Percentiles rank a stretch among this genome's conserved stretches.
Evolutionary conservation across 805 yeast species (phyloP).

Genomic region (Candida hungchunana): DNA sequence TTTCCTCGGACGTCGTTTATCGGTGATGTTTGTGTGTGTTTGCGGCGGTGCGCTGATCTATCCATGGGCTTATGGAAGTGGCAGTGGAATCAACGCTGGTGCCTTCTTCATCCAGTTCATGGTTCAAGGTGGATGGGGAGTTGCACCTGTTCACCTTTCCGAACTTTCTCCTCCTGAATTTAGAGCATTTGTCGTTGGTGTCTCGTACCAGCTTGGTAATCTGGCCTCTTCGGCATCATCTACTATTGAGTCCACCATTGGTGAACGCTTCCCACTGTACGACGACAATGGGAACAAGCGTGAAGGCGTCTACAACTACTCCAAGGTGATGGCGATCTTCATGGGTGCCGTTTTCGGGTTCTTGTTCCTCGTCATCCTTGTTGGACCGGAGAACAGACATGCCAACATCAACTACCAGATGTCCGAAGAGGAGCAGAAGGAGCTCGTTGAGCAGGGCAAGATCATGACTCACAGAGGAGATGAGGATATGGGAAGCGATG

Average conservation of each 20-base stretch:
- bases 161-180: slow-evolving; percentile 61
- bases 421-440: slow-evolving; percentile 22
- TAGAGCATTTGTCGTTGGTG: slow-evolving; percentile 60
- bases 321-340: slow-evolving; percentile 59
- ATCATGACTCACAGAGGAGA: slow-evolving; percentile 1
- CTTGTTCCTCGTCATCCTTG: slow-evolving; percentile 42
- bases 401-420: slow-evolving; percentile 25
- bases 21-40: slow-evolving; percentile 47
- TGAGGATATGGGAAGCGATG: slow-evolving; percentile 14
- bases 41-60: slow-evolving; percentile 58
- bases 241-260: slow-evolving; percentile 60
- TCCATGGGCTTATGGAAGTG: slow-evolving; percentile 55
- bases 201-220: slow-evolving; percentile 65
- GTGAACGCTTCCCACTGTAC: slow-evolving; percentile 46
- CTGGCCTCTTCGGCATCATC: slow-evolving; percentile 63
- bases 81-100: slow-evolving; percentile 50
- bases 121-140: slow-evolving; percentile 72
- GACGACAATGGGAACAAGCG: slow-evolving; percentile 27
- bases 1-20: slow-evolving; percentile 51
- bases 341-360: slow-evolving; percentile 59
- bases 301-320: slow-evolving; percentile 42
- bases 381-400: slow-evolving; percentile 59
- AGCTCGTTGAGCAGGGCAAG: slow-evolving; percentile 23
- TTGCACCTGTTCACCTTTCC: slow-evolving; percentile 55
- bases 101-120: slow-evolving; percentile 58